Conservation (phyloP, 2,329 filamentous ascomycete species). For the Hymenoscyphus scutula region DNA sequence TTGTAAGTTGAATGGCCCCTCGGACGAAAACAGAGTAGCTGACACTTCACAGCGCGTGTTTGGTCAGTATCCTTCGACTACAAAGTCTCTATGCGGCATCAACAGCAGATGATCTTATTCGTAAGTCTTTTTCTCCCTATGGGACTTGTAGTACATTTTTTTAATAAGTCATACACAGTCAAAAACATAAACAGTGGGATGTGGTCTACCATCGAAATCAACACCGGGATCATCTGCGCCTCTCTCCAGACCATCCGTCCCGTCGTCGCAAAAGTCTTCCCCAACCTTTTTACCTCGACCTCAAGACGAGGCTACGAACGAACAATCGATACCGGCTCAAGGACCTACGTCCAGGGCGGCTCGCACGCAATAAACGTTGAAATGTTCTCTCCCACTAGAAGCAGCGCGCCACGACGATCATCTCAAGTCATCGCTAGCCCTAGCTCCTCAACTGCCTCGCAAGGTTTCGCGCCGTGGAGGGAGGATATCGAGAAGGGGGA, state of each 20-base stretch:
- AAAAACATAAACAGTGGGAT: conserved; percentile 21
- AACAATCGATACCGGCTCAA: not conserved
- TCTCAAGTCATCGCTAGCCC: no score
- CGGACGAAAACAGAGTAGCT: not conserved
- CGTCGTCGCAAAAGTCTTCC: conserved; percentile 38
- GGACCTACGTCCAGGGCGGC: not conserved
- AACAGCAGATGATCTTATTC: conserved; percentile 13
- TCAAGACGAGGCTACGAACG: not conserved
- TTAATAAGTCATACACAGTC: not conserved
- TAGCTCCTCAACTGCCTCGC: no score
- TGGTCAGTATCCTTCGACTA: conserved; percentile 23
- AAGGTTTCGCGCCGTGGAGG: no score
- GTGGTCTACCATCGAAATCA: conserved; percentile 37
- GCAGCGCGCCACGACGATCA: no score
- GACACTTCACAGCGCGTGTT: conserved; percentile 17
- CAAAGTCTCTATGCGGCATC: conserved; percentile 18
- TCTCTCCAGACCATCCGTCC: conserved; percentile 65
- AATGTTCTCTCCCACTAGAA: not conserved
- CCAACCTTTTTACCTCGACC: conserved; percentile 10
- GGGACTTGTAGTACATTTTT: not conserved
- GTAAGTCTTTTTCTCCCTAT: conserved; percentile 12
- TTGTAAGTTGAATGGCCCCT: conserved; percentile 22
- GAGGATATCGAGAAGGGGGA: no score
- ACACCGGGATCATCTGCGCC: conserved; percentile 45
- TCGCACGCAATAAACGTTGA: not conserved